phyloP scores from a whole-genome alignment of 805 yeast genomes.

The Myxozyma melibiosi region DNA sequence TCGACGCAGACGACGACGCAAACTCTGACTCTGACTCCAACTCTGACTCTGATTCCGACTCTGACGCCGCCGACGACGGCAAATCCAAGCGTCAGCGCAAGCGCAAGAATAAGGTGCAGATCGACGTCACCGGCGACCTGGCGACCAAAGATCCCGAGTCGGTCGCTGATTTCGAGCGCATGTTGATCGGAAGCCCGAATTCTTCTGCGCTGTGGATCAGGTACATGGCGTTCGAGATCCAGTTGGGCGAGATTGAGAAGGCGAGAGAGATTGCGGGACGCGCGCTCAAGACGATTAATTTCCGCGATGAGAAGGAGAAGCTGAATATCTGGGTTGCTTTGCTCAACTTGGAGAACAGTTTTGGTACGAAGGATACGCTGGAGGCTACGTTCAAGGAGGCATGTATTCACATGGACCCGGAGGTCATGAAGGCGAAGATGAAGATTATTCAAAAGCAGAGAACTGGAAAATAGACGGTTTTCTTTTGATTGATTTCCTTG shows the following conservation, averaged over 20 bases:
- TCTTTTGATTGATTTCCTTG: too few relatives aligned
- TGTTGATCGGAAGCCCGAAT: slow-evolving; percentile 88
- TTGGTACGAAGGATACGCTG: slow-evolving; percentile 82
- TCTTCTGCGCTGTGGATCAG: slow-evolving; percentile 96
- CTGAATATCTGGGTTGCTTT: slow-evolving; percentile 95
- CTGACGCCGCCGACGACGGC: slow-evolving; percentile 37
- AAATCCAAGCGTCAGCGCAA: slow-evolving; percentile 53
- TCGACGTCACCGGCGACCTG: slow-evolving; percentile 84
- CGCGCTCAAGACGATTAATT: slow-evolving; percentile 85
- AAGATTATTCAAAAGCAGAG: slow-evolving; percentile 25
- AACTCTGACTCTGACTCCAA: slow-evolving; percentile 52
- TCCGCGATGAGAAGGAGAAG: slow-evolving; percentile 90
- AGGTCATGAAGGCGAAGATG: slow-evolving; percentile 36
- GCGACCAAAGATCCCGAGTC: slow-evolving; percentile 89
- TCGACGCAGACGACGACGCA: slow-evolving; percentile 61
- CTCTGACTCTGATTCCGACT: slow-evolving; percentile 37
- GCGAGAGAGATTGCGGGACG: slow-evolving; percentile 93
- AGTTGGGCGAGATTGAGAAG: slow-evolving; percentile 88
- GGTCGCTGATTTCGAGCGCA: slow-evolving; percentile 85
- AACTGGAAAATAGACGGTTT: slow-evolving; percentile 2
- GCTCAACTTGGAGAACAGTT: slow-evolving; percentile 88
- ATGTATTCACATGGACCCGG: slow-evolving; percentile 88
- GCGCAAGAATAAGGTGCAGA: slow-evolving; percentile 47
- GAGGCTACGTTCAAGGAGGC: slow-evolving; percentile 82
- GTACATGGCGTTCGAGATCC: slow-evolving; percentile 96